Evolutionary conservation across 2,329 filamentous ascomycete species (phyloP).

Genomic region (Davidsoniella neocaledoniae): DNA sequence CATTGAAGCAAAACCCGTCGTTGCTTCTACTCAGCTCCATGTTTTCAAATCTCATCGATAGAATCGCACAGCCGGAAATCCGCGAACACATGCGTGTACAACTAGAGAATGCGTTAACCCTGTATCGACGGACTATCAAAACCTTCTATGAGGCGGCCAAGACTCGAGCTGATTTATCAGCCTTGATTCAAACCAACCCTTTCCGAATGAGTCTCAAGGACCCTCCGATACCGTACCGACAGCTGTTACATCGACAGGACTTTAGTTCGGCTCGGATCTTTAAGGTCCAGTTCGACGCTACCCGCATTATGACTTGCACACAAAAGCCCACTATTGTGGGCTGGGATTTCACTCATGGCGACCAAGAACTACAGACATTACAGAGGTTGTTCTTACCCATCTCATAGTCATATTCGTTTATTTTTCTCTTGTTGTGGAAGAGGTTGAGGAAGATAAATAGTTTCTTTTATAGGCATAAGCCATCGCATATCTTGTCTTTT

Average conservation of each 20-base stretch:
- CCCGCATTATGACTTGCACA: slow-evolving; percentile 85
- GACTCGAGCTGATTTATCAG: neutral
- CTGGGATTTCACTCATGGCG: slow-evolving; percentile 91
- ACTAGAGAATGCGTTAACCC: slow-evolving; percentile 29
- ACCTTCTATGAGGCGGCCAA: neutral
- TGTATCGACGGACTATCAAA: slow-evolving; percentile 11
- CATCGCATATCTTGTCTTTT: too few relatives aligned
- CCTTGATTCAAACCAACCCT: too few relatives aligned
- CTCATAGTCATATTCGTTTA: neutral
- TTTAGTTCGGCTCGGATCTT: slow-evolving; percentile 53
- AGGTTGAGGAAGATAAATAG: too few relatives aligned
- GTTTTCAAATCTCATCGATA: slow-evolving; percentile 34
- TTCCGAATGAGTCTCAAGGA: neutral
- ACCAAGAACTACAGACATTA: slow-evolving; percentile 62
- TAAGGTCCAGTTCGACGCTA: slow-evolving; percentile 90
- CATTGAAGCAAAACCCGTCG: slow-evolving; percentile 29
- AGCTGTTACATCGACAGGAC: slow-evolving; percentile 20
- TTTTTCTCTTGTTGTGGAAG: neutral
- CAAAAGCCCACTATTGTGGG: slow-evolving; percentile 85
- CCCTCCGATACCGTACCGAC: slow-evolving; percentile 8
- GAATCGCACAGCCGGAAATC: slow-evolving; percentile 30
- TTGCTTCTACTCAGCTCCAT: slow-evolving; percentile 31
- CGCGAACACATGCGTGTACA: slow-evolving; percentile 33
- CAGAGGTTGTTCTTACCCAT: slow-evolving; percentile 56
- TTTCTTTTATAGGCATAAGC: neutral